Conservation (phyloP, 164 flowering plant species). For the Buxus sempervirens region DNA sequence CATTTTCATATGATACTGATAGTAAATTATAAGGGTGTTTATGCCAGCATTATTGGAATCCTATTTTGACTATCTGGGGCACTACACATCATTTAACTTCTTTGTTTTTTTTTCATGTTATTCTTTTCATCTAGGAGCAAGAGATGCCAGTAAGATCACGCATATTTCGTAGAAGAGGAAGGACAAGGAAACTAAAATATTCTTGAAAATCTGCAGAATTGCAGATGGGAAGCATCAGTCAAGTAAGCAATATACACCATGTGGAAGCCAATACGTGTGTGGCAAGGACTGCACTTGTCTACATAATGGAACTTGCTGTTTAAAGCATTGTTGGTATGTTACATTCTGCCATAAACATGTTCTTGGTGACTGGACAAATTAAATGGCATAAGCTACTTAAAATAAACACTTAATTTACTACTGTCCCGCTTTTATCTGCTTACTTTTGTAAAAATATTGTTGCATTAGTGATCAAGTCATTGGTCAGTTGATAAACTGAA, state of each 20-base stretch:
- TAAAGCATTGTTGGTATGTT: slow-evolving; percentile 96
- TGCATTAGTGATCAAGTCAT: neutral
- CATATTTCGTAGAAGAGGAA: slow-evolving; percentile 75
- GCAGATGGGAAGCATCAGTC: slow-evolving; percentile 75
- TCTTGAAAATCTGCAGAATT: slow-evolving; percentile 89
- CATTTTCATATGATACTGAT: neutral
- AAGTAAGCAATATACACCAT: slow-evolving; percentile 84
- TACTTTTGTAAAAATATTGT: neutral
- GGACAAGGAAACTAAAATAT: slow-evolving; percentile 76
- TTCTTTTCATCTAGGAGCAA: slow-evolving; percentile 36
- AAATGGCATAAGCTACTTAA: slow-evolving; percentile 1
- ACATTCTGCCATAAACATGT: neutral
- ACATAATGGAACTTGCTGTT: slow-evolving; percentile 87
- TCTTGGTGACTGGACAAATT: neutral
- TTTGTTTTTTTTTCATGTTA: neutral
- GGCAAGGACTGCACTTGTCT: slow-evolving; percentile 92
- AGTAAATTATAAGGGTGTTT: too few relatives aligned
- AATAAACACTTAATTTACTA: too few relatives aligned
- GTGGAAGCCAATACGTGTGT: slow-evolving; percentile 73
- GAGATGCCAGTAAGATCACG: slow-evolving; percentile 62
- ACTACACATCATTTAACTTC: neutral
- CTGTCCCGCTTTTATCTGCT: too few relatives aligned
- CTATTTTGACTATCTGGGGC: neutral
- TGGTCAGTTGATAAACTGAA: too few relatives aligned
- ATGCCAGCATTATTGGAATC: neutral